phyloP scores from a whole-genome alignment of 495 filamentous ascomycete genomes.

The Penicillium cinerascens region DNA sequence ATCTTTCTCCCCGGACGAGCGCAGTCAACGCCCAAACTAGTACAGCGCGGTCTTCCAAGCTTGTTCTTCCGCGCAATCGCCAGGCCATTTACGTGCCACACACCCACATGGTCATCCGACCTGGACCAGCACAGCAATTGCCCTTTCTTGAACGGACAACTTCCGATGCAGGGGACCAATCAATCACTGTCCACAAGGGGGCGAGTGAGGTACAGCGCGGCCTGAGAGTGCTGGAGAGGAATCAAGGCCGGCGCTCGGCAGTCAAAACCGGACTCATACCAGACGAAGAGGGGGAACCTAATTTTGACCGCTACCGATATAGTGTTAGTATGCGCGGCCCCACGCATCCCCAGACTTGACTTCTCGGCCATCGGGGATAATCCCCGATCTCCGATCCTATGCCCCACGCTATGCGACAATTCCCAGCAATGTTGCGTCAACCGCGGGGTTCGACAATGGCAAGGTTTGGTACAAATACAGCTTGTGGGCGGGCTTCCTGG shows the following conservation, averaged over 20 bases:
- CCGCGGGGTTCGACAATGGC: not conserved
- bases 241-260: slow-evolving; percentile 27
- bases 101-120: not conserved
- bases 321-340: not conserved
- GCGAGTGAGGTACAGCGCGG: not conserved
- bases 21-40: slow-evolving; percentile 11
- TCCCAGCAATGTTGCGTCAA: slow-evolving; percentile 2
- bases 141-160: slow-evolving; percentile 15
- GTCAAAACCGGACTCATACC: slow-evolving; percentile 5
- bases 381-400: slow-evolving; percentile 31
- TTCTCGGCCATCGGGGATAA: slow-evolving; percentile 24
- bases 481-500: slow-evolving; percentile 2
- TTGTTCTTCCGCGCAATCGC: not conserved
- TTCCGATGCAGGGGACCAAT: slow-evolving; percentile 17
- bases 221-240: not conserved
- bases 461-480: slow-evolving; percentile 31
- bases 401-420: slow-evolving; percentile 5
- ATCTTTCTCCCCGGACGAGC: slow-evolving; percentile 19
- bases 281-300: not conserved
- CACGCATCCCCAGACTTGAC: not conserved
- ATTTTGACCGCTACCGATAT: not conserved
- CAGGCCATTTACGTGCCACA: not conserved
- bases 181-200: not conserved
- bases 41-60: slow-evolving; percentile 1
- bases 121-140: not conserved